Evolutionary conservation across 2,329 filamentous ascomycete species (phyloP).

Genomic region (Lasiodiplodia citricola): DNA sequence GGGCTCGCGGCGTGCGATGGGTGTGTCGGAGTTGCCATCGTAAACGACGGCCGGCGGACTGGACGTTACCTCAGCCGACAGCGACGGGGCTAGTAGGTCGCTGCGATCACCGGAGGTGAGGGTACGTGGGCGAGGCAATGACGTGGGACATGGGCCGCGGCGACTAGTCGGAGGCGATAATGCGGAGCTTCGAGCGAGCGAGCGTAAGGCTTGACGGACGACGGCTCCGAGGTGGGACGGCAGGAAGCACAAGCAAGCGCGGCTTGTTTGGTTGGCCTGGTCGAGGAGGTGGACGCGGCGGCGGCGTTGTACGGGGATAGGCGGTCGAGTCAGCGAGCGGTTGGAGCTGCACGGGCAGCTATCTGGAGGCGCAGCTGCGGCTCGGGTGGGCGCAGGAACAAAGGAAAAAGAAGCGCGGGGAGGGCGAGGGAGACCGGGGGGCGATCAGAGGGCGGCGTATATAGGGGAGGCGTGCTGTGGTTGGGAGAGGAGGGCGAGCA

Average conservation of each 20-base stretch:
- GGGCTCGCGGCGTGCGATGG: constrained; percentile 22
- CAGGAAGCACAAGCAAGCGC: neutral
- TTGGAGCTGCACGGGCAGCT: constrained; percentile 20
- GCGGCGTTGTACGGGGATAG: constrained; percentile 16
- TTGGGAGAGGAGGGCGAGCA: constrained; percentile 15
- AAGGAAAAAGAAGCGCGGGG: constrained; percentile 23
- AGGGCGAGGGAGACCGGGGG: neutral
- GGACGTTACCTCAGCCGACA: constrained; percentile 15
- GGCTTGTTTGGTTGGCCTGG: constrained; percentile 3
- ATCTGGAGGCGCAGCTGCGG: constrained; percentile 1
- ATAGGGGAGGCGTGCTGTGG: constrained; percentile 16
- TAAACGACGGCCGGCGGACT: constrained; percentile 12
- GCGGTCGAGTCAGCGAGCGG: constrained; percentile 23
- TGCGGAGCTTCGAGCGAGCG: constrained; percentile 20
- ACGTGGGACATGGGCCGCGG: constrained; percentile 26
- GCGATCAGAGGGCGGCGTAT: constrained; percentile 6
- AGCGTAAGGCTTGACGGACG: constrained; percentile 14
- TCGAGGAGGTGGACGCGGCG: constrained; percentile 17
- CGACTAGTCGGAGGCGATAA: constrained; percentile 4
- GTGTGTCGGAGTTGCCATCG: constrained; percentile 24
- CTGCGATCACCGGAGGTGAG: constrained; percentile 26
- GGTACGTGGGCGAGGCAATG: constrained; percentile 20
- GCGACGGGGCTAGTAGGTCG: constrained; percentile 17
- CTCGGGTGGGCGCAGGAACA: constrained; percentile 21
- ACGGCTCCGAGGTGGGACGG: constrained; percentile 8